These are phyloP conservation scores for Crepidotus sp. DNA, from an alignment of 1,284 basidiomycete genomes.

Conservation along the genomic window DNA sequence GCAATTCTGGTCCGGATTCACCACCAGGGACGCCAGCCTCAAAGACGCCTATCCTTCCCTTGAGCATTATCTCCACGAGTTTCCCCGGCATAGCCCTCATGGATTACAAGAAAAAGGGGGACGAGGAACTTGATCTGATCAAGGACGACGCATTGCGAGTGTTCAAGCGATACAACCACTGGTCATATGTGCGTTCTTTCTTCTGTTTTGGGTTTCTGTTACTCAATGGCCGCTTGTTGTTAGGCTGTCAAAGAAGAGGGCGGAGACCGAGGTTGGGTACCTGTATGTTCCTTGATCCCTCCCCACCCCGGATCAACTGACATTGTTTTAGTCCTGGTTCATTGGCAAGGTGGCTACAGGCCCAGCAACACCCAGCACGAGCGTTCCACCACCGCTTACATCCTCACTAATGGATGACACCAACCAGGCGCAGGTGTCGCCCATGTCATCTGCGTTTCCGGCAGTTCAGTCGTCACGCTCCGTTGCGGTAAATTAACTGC, in stretches of 20 bases:
- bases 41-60: slow-evolving; percentile 68
- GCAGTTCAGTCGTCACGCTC: slow-evolving; percentile 10
- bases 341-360: slow-evolving; percentile 60
- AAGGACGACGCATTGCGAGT: slow-evolving; percentile 86
- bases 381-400: slow-evolving; percentile 23
- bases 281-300: slow-evolving; percentile 37
- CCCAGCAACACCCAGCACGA: slow-evolving; percentile 52
- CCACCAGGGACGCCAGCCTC: slow-evolving; percentile 37
- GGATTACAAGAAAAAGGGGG: slow-evolving; percentile 88
- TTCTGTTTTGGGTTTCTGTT: slow-evolving; percentile 5
- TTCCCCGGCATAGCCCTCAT: slow-evolving; percentile 92
- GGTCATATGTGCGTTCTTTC: slow-evolving; percentile 70
- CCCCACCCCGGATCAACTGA: slow-evolving; percentile 3
- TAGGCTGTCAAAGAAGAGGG: slow-evolving; percentile 83
- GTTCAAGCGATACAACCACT: slow-evolving; percentile 97
- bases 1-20: slow-evolving; percentile 33
- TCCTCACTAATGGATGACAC: slow-evolving; percentile 28
- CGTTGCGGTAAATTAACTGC: slow-evolving; percentile 10
- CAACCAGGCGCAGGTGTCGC: slow-evolving; percentile 52
- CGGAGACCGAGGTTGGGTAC: slow-evolving; percentile 88
- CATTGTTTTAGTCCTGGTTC: slow-evolving; percentile 53
- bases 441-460: slow-evolving; percentile 69
- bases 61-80: slow-evolving; percentile 86
- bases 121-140: slow-evolving; percentile 78
- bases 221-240: slow-evolving; percentile 12